phyloP scores from a whole-genome alignment of 2,329 filamentous ascomycete genomes.

The Periglandula ipomoeae region DNA sequence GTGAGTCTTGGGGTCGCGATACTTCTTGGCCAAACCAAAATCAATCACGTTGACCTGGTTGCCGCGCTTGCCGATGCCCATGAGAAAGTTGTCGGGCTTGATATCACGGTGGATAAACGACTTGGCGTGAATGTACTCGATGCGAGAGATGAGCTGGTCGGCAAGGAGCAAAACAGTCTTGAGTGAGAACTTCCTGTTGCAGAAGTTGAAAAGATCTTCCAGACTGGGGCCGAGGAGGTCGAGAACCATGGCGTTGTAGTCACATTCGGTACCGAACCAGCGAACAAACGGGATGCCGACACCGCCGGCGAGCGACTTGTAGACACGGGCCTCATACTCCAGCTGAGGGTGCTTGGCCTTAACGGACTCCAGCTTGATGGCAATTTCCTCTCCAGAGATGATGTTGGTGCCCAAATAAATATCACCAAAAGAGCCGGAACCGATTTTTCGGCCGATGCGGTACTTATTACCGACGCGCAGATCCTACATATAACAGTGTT shows the following conservation, averaged over 20 bases:
- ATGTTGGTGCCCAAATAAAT: slow-evolving; percentile 99
- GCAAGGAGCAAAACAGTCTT: slow-evolving; percentile 96
- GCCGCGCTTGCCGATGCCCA: slow-evolving; percentile 97
- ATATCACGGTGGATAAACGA: slow-evolving; percentile 99
- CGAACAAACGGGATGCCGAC: slow-evolving; percentile 98
- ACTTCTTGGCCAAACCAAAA: slow-evolving; percentile 99
- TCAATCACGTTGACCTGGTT: slow-evolving; percentile 99
- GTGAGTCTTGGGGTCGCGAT: slow-evolving; percentile 98
- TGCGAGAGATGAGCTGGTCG: slow-evolving; percentile 96
- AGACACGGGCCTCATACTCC: slow-evolving; percentile 96
- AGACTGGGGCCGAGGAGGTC: slow-evolving; percentile 91
- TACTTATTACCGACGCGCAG: slow-evolving; percentile 99
- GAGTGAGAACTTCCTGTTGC: slow-evolving; percentile 98
- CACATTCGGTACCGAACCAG: slow-evolving; percentile 99
- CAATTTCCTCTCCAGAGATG: slow-evolving; percentile 98
- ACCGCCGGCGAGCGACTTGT: slow-evolving; percentile 82
- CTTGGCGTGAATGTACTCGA: slow-evolving; percentile 99
- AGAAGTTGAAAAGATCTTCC: slow-evolving; percentile 99
- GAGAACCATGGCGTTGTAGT: slow-evolving; percentile 99
- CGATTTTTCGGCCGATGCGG: slow-evolving; percentile 98
- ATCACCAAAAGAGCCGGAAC: slow-evolving; percentile 93
- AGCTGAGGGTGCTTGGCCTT: slow-evolving; percentile 99
- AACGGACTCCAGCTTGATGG: slow-evolving; percentile 98
- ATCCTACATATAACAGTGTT: slow-evolving; percentile 50
- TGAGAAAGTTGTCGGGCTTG: slow-evolving; percentile 99